These are phyloP conservation scores for Gracilaria domingensis DNA, from an alignment of 23 red algal genomes.

Conservation along the genomic window DNA sequence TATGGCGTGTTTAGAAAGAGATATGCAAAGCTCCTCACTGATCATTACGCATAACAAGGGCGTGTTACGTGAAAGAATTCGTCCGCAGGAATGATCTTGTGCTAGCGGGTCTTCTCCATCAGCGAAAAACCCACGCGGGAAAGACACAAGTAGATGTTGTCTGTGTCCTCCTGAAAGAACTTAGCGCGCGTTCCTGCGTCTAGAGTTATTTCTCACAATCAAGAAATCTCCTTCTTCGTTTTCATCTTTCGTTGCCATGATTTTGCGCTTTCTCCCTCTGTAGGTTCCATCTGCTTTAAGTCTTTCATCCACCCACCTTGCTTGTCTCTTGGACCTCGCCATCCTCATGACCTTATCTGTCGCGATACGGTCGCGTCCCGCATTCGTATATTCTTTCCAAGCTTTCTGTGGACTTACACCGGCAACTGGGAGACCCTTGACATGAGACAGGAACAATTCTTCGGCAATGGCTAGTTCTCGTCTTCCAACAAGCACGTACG, in stretches of 20 bases:
- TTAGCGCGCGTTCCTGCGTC: background rate
- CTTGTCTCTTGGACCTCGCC: constrained; percentile 31
- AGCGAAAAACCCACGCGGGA: background rate
- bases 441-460: constrained; percentile 63
- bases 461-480: constrained; percentile 49
- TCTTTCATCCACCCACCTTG: constrained; percentile 62
- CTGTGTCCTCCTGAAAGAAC: background rate
- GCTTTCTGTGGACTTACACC: constrained; percentile 34
- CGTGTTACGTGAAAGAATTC: too few species aligned
- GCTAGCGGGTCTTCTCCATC: background rate
- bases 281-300: constrained; percentile 1
- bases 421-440: constrained; percentile 39
- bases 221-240: background rate
- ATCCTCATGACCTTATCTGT: constrained; percentile 17
- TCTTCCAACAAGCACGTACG: constrained; percentile 38
- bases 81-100: too few species aligned
- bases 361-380: constrained; percentile 45
- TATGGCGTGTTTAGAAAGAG: background rate
- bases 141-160: too few species aligned
- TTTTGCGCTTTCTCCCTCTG: constrained; percentile 11
- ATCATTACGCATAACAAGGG: too few species aligned
- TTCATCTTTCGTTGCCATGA: background rate
- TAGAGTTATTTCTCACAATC: background rate
- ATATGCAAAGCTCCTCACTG: background rate
- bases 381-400: constrained; percentile 50